These are phyloP conservation scores for Raphidocelis subcapitata DNA, from an alignment of 139 green algal species.

Conservation along the genomic window DNA sequence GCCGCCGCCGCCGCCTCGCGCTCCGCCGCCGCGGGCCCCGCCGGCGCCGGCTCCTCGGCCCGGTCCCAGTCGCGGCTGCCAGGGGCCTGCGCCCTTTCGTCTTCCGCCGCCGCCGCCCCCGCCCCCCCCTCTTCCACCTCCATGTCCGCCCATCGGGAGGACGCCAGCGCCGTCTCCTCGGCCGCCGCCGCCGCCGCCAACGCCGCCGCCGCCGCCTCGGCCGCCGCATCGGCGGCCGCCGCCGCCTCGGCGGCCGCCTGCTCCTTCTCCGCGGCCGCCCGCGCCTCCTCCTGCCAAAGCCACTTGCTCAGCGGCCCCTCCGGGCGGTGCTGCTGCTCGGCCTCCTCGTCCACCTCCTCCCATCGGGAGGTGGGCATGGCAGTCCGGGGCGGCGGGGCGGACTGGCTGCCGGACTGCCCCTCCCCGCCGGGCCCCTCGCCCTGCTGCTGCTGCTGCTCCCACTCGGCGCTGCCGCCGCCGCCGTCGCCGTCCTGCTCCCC, in stretches of 20 bases:
- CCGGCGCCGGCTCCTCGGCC: background rate
- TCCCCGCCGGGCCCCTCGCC: background rate
- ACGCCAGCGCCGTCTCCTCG: background rate
- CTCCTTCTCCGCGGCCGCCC: conserved; percentile 10
- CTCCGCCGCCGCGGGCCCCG: background rate
- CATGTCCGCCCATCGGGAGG: background rate
- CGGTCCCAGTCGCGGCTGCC: too few relatives aligned
- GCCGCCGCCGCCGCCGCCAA: background rate
- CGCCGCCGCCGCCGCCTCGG: background rate
- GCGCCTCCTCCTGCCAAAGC: conserved; percentile 45
- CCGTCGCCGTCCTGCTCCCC: background rate
- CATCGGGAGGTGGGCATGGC: conserved; percentile 38
- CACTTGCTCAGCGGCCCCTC: conserved; percentile 57
- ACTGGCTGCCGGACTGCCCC: background rate
- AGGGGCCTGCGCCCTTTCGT: too few relatives aligned
- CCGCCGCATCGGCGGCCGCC: background rate
- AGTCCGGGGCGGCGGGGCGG: conserved; percentile 4
- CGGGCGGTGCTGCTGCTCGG: conserved; percentile 39
- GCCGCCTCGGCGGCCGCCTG: background rate
- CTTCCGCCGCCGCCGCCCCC: background rate
- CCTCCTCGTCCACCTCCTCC: conserved; percentile 67
- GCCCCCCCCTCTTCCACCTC: background rate
- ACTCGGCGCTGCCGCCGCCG: background rate
- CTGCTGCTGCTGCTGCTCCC: background rate
- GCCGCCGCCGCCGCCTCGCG: conserved; percentile 2